phyloP scores from a whole-genome alignment of 75 land plant genomes.

The Selaginella moellendorffii region DNA sequence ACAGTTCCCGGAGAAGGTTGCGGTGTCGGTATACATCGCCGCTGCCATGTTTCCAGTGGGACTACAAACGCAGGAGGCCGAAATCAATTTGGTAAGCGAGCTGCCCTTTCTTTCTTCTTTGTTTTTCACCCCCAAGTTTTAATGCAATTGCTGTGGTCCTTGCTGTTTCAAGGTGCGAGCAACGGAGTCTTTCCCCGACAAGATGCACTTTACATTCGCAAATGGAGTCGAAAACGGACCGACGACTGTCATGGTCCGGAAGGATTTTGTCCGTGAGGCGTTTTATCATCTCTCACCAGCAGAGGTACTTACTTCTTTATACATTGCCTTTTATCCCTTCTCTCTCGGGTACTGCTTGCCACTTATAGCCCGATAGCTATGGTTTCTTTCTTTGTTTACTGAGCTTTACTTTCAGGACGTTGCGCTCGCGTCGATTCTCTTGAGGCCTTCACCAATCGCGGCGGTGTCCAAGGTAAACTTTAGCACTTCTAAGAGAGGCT shows the following conservation, averaged over 20 bases:
- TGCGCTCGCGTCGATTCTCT: constrained; percentile 16
- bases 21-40: constrained; percentile 4
- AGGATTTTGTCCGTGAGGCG: not conserved
- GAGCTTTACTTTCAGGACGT: constrained; percentile 29
- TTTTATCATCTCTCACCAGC: not conserved
- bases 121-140: too few relatives aligned
- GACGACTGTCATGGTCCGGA: not conserved
- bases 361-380: too few relatives aligned
- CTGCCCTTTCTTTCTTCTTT: too few relatives aligned
- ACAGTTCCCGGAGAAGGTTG: not conserved
- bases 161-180: not conserved
- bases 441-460: constrained; percentile 11
- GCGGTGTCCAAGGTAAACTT: constrained; percentile 14
- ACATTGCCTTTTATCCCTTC: too few relatives aligned
- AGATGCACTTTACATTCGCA: not conserved
- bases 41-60: constrained; percentile 1
- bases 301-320: not conserved
- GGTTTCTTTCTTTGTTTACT: too few relatives aligned
- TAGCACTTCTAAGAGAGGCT: constrained; percentile 9
- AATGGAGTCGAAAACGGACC: not conserved
- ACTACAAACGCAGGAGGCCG: not conserved
- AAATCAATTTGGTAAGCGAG: constrained; percentile 1
- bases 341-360: too few relatives aligned
- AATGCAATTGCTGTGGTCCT: too few relatives aligned
- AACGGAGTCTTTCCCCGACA: not conserved